Evolutionary conservation across 2,329 filamentous ascomycete species (phyloP), one percentile per base, ranked within the genome.

Genomic region (Venturia nashicola): DNA sequence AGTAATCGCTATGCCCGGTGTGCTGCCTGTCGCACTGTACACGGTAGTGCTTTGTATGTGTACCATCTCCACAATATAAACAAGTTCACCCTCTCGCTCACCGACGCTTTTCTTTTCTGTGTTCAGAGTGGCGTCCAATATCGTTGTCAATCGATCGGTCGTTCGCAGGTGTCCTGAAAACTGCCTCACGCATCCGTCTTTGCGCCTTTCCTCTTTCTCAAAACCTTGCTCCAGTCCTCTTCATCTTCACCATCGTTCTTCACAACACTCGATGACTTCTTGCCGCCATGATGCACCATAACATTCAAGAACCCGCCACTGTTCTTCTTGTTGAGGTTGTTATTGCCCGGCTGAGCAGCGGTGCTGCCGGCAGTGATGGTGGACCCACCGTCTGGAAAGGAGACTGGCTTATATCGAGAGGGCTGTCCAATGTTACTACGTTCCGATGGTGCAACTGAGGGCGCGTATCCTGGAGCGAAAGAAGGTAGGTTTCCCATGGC

Each of bases 401-500:
- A 91, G 0, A 97, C 93, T 1, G 94, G 91, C 57, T 94, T 85
- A 76, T 99, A 99, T 55, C 94, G 86, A 40, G 90, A 87, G 9
- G 94, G 91, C 62, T 96, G 82, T 18, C 94, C 94, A 66, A 97
- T 80, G 73, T 95, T 97, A 80, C 92, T 97, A 66, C 94, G 88
- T 77, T 97, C 94, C 5, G 91, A 96, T 0, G 94, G 94, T 2
- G 94, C 93, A 68, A 99, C 96, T 0, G 93, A 97, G 0, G 91
- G 86, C 0, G 91, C 83, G 75, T 97, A 97, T 9, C 84, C 65
- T 36, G 72, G 43, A 76, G 39, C 46, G 5, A 62, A 44, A 2
- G n/a, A 39, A 7, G 42, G 54, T 4, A 65, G 32, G 18, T 57
- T 57, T 18, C 32, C 34, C 59, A 61, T 54, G n/a, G 18, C 18